Conservation (phyloP, 1,284 basidiomycete species). For the Laetiporus sulphureus region DNA sequence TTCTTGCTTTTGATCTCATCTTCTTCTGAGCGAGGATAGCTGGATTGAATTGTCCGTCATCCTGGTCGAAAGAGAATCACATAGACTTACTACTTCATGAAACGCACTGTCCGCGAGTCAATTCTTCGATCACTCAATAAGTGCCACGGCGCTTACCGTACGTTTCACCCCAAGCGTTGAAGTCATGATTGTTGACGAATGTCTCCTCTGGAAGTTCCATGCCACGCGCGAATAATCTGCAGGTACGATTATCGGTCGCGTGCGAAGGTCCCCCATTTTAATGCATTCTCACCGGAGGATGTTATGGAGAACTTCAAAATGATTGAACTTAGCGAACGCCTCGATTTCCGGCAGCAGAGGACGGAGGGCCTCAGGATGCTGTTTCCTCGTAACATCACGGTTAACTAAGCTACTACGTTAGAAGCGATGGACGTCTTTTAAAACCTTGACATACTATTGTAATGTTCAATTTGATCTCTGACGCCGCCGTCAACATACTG, state of each 20-base stretch:
- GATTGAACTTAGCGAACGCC: constrained; percentile 43
- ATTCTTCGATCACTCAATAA: background rate
- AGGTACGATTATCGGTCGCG: background rate
- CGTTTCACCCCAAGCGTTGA: constrained; percentile 22
- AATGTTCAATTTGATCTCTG: constrained; percentile 52
- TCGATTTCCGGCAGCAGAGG: constrained; percentile 55
- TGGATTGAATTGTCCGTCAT: constrained; percentile 5
- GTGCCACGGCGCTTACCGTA: constrained; percentile 18
- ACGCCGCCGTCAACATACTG: constrained; percentile 55
- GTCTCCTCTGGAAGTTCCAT: constrained; percentile 30
- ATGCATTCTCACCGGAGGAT: constrained; percentile 33
- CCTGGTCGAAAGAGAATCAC: background rate
- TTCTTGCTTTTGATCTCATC: constrained; percentile 47
- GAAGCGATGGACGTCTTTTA: background rate
- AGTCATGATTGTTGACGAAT: constrained; percentile 27
- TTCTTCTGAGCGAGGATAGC: constrained; percentile 31
- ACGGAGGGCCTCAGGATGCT: constrained; percentile 42
- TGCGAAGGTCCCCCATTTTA: background rate
- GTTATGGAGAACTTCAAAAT: constrained; percentile 42
- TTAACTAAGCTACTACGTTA: constrained; percentile 36
- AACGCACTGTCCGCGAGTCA: constrained; percentile 30
- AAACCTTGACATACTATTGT: constrained; percentile 37
- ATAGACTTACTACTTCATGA: constrained; percentile 45
- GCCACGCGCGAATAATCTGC: constrained; percentile 36
- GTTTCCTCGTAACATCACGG: constrained; percentile 37